Conservation (phyloP, 2,329 filamentous ascomycete genomes). For the Alternaria rosae region DNA sequence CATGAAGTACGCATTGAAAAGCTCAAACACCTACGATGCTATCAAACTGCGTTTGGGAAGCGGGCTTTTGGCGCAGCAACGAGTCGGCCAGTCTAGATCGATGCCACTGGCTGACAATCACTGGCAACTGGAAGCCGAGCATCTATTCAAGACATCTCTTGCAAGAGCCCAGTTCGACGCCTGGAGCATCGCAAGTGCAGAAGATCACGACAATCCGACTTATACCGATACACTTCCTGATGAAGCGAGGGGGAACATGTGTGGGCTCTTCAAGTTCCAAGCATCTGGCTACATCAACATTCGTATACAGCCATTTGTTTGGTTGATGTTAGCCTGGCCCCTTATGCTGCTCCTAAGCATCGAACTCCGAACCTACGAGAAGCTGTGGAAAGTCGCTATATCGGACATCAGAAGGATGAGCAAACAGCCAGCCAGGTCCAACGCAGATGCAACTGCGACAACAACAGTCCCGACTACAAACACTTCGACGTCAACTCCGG, state of each 20-base stretch:
- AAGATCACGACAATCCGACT: conserved; percentile 5
- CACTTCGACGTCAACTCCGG: too few species aligned
- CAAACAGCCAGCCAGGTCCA: too few species aligned
- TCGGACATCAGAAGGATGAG: too few species aligned
- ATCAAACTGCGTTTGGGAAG: background rate
- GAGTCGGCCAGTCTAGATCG: background rate
- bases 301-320: background rate
- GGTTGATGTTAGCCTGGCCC: background rate
- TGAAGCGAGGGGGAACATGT: background rate
- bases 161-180: conserved; percentile 13
- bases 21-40: background rate
- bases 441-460: too few species aligned
- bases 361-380: background rate
- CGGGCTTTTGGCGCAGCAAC: background rate
- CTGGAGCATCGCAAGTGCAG: conserved; percentile 9
- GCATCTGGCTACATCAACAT: background rate
- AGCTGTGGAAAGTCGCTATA: background rate
- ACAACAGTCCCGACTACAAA: too few species aligned
- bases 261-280: background rate
- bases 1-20: background rate
- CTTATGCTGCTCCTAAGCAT: background rate
- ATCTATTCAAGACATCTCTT: conserved; percentile 7
- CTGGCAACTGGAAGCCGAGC: conserved; percentile 7
- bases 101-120: background rate
- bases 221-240: background rate